phyloP scores from a whole-genome alignment of 441 rosid species.

The Populus trichocarpa region DNA sequence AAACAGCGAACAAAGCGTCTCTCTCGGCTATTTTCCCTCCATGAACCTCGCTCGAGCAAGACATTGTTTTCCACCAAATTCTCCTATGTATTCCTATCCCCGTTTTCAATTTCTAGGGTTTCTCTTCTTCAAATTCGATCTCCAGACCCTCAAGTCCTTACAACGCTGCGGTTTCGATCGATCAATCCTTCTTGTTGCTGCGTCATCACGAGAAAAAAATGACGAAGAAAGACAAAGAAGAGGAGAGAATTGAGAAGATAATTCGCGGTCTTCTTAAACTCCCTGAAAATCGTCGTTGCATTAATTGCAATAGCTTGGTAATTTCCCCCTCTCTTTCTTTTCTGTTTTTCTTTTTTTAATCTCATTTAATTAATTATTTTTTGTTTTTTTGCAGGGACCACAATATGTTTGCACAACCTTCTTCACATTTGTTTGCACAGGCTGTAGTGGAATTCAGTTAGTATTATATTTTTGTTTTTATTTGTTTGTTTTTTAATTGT shows the following conservation, averaged over 20 bases:
- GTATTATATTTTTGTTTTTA: conserved; percentile 15
- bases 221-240: conserved; percentile 62
- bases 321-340: not conserved
- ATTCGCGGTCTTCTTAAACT: conserved; percentile 70
- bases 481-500: too few relatives aligned
- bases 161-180: not conserved
- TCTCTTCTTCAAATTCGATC: not conserved
- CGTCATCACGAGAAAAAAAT: conserved; percentile 20
- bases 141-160: not conserved
- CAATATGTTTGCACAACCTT: conserved; percentile 95
- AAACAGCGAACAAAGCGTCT: conserved; percentile 24
- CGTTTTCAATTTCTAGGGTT: not conserved
- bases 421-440: conserved; percentile 82
- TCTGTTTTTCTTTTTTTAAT: too few relatives aligned
- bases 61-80: not conserved
- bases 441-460: conserved; percentile 86
- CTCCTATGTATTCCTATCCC: not conserved
- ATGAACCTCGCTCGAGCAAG: not conserved
- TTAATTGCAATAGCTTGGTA: conserved; percentile 88
- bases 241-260: conserved; percentile 61
- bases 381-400: conserved; percentile 59
- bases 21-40: conserved; percentile 46
- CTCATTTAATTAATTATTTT: not conserved
- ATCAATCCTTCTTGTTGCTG: not conserved
- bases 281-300: conserved; percentile 76